These are phyloP conservation scores for Lachnellula occidentalis DNA, from an alignment of 2,329 filamentous ascomycete genomes.

Conservation along the genomic window DNA sequence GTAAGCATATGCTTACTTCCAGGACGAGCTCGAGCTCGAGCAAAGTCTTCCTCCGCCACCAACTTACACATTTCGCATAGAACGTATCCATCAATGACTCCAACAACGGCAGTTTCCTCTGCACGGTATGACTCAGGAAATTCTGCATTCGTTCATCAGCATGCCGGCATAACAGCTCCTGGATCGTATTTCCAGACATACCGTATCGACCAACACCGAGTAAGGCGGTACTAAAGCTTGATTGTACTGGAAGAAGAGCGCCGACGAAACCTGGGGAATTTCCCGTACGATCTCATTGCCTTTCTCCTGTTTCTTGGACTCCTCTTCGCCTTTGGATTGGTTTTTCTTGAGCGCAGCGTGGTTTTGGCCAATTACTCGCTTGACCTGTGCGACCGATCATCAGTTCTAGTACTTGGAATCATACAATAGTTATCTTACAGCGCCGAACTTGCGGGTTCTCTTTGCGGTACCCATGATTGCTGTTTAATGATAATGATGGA, in stretches of 20 bases:
- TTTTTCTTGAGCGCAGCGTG: conserved; percentile 82
- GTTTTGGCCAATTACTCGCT: conserved; percentile 74
- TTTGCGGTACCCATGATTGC: conserved; percentile 73
- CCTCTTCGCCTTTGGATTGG: conserved; percentile 60
- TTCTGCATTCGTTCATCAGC: conserved; percentile 49
- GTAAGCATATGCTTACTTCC: no score
- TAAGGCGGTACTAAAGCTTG: conserved; percentile 81
- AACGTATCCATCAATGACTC: conserved; percentile 91
- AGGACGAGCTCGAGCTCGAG: no score
- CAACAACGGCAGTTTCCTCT: conserved; percentile 81
- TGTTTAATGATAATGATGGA: neutral
- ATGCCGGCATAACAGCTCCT: no score
- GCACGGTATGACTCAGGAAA: conserved; percentile 85
- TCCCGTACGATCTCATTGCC: conserved; percentile 64
- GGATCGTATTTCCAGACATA: neutral
- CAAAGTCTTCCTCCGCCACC: no score
- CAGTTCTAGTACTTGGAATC: conserved; percentile 17
- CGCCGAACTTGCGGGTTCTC: conserved; percentile 86
- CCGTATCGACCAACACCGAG: conserved; percentile 58
- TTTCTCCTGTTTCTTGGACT: conserved; percentile 48
- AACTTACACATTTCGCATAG: conserved; percentile 67
- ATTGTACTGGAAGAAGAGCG: conserved; percentile 87
- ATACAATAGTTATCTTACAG: conserved; percentile 38
- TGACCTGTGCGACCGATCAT: conserved; percentile 42
- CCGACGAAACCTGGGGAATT: conserved; percentile 73